A percentile compares a stretch with the other conserved stretches of the same genome.
phyloP scores from a whole-genome alignment of 306 rosid genomes.

The Myrica gale region DNA sequence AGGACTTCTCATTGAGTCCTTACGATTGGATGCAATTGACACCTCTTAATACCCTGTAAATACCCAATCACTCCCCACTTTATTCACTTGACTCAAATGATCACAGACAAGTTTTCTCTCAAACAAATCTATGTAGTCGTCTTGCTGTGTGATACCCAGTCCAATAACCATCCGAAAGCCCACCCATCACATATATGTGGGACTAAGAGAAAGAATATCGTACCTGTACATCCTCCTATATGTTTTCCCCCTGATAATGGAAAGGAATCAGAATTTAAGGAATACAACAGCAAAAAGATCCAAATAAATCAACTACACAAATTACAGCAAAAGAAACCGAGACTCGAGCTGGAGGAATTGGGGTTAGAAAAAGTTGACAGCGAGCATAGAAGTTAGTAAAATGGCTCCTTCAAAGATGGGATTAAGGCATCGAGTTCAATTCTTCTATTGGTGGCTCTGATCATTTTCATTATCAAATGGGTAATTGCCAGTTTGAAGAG shows the following conservation, averaged over 20 bases:
- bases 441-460: background rate
- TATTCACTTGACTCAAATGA: background rate
- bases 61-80: background rate
- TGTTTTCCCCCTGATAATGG: constrained; percentile 76
- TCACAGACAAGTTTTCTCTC: background rate
- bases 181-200: background rate
- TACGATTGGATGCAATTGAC: background rate
- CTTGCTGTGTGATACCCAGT: background rate
- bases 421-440: background rate
- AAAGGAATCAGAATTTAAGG: constrained; percentile 28
- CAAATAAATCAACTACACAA: background rate
- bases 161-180: background rate
- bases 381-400: background rate
- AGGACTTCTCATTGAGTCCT: background rate
- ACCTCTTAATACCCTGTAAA: background rate
- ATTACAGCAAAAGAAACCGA: background rate
- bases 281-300: background rate
- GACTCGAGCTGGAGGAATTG: background rate
- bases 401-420: background rate
- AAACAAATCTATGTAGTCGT: background rate
- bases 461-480: background rate
- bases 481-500: background rate
- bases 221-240: constrained; percentile 97
- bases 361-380: background rate
- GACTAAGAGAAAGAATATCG: background rate